Percentiles rank a stretch among this genome's conserved stretches.
Conservation (phyloP, 352 stramenopile genomes). For the Phytopythium helicoides region DNA sequence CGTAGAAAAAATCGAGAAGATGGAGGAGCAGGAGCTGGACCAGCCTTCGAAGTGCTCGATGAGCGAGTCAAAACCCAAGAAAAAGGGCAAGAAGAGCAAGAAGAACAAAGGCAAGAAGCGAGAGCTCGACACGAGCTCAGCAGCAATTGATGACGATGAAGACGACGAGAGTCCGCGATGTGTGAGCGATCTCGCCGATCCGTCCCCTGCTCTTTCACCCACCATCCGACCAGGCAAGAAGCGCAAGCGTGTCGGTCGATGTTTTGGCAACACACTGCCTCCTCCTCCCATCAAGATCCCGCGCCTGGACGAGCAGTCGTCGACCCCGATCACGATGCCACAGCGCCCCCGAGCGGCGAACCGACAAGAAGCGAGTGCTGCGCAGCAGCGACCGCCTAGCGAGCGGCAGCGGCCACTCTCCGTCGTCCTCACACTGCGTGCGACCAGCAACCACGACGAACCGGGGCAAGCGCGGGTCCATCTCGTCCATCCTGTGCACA, state of each 20-base stretch:
- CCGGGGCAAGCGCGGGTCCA: conserved; percentile 59
- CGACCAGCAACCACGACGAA: conserved; percentile 55
- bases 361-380: conserved; percentile 4
- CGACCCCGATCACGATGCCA: conserved; percentile 34
- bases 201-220: too few species aligned
- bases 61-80: conserved; percentile 15
- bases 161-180: conserved; percentile 10
- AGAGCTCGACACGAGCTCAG: not conserved
- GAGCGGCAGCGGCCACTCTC: not conserved
- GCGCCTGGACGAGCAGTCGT: conserved; percentile 34
- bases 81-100: conserved; percentile 11
- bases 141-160: not conserved
- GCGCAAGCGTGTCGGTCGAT: conserved; percentile 21
- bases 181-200: not conserved
- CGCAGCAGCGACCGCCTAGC: conserved; percentile 15
- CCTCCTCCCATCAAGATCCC: conserved; percentile 71
- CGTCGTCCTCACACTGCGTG: conserved; percentile 10
- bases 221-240: conserved; percentile 18
- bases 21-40: too few species aligned
- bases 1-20: too few species aligned
- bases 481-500: conserved; percentile 73
- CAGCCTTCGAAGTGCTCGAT: too few species aligned
- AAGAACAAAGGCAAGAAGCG: conserved; percentile 8
- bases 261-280: conserved; percentile 15
- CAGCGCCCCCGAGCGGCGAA: conserved; percentile 36